A percentile compares a stretch with the other conserved stretches of the same genome.
phyloP scores from a whole-genome alignment of 305 asterid genomes.

The Caryopteris hybrid region DNA sequence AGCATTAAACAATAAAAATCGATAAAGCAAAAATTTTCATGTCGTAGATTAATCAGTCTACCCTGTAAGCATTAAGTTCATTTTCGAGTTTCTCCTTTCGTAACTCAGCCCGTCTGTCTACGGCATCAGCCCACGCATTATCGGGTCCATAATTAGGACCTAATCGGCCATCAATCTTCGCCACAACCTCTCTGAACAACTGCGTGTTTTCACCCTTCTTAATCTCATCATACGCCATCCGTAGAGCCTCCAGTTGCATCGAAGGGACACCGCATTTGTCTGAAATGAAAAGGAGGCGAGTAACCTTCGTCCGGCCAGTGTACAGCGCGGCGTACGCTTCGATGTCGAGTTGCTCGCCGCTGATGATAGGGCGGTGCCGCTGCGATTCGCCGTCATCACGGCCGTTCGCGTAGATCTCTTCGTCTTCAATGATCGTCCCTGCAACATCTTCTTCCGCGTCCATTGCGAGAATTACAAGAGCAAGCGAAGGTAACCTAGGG shows the following conservation, averaged over 20 bases:
- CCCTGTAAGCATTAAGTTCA: constrained; percentile 92
- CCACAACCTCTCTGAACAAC: constrained; percentile 69
- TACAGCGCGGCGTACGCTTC: constrained; percentile 92
- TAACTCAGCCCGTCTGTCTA: constrained; percentile 73
- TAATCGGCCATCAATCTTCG: constrained; percentile 69
- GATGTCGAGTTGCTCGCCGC: constrained; percentile 84
- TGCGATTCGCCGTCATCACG: constrained; percentile 32
- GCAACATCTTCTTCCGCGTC: constrained; percentile 62
- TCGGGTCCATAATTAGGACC: constrained; percentile 67
- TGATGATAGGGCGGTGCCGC: constrained; percentile 77
- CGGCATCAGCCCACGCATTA: constrained; percentile 66
- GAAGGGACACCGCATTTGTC: constrained; percentile 56
- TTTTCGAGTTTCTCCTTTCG: constrained; percentile 90
- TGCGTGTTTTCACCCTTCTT: constrained; percentile 93
- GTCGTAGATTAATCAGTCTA: constrained; percentile 16
- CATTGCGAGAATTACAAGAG: constrained; percentile 30
- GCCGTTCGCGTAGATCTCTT: constrained; percentile 62
- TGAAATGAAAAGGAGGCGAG: constrained; percentile 71
- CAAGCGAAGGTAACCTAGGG: constrained; percentile 28
- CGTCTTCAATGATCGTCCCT: constrained; percentile 56
- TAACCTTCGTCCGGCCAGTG: constrained; percentile 80
- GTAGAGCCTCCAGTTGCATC: constrained; percentile 80
- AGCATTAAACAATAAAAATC: background rate
- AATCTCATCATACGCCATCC: constrained; percentile 95
- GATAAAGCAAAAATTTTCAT: background rate